Evolutionary conservation across 1,284 basidiomycete species (phyloP).

Genomic region (Schizopora paradoxa): DNA sequence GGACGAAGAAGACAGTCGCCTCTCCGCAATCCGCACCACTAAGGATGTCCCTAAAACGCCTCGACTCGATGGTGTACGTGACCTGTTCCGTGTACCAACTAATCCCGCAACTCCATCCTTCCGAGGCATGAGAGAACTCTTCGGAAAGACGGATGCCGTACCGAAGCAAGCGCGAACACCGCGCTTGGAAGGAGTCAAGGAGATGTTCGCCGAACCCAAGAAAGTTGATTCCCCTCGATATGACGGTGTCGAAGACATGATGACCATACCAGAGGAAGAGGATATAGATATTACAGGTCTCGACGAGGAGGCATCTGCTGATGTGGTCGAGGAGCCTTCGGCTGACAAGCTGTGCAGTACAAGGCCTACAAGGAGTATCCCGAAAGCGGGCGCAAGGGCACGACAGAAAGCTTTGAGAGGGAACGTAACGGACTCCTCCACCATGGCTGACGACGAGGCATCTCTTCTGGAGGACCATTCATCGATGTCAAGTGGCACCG

Average conservation of each 20-base stretch:
- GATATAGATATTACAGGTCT: slow-evolving; percentile 19
- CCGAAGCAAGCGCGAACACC: slow-evolving; percentile 26
- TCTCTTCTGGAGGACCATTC: slow-evolving; percentile 13
- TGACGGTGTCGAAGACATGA: slow-evolving; percentile 16
- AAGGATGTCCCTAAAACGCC: slow-evolving; percentile 21
- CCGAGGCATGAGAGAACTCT: slow-evolving; percentile 32
- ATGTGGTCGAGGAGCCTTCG: slow-evolving; percentile 10
- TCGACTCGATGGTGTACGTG: slow-evolving; percentile 24
- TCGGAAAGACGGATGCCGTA: slow-evolving; percentile 19
- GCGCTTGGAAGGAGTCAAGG: slow-evolving; percentile 31
- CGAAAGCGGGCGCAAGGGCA: background rate
- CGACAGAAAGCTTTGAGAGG: slow-evolving; percentile 12
- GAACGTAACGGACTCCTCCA: slow-evolving; percentile 17
- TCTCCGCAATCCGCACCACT: slow-evolving; percentile 6
- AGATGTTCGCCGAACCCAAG: slow-evolving; percentile 25
- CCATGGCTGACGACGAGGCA: slow-evolving; percentile 22
- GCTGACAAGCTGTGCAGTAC: slow-evolving; percentile 1
- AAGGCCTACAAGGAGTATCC: background rate
- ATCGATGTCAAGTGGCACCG: slow-evolving; percentile 6
- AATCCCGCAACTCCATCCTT: slow-evolving; percentile 27
- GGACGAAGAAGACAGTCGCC: slow-evolving; percentile 12
- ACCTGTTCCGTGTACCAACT: slow-evolving; percentile 22
- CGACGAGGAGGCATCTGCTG: slow-evolving; percentile 4
- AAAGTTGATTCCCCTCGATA: slow-evolving; percentile 17
- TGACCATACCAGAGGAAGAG: slow-evolving; percentile 14